phyloP scores from a whole-genome alignment of 2,329 filamentous ascomycete species.

The Fusarium multiceps region DNA sequence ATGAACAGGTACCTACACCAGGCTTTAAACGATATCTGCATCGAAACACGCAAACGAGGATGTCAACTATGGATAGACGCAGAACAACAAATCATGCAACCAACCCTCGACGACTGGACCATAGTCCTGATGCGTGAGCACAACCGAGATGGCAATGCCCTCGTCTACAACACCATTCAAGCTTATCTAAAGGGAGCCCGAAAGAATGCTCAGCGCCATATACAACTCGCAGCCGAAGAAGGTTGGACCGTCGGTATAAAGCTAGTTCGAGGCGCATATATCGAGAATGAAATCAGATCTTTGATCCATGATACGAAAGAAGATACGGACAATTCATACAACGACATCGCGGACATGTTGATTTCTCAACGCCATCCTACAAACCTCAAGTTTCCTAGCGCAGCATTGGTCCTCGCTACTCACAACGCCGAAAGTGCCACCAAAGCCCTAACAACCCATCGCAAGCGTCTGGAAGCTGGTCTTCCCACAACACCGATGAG shows the following conservation, averaged over 20 bases:
- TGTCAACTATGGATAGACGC: constrained; percentile 59
- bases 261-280: constrained; percentile 67
- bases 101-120: constrained; percentile 49
- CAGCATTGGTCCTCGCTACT: constrained; percentile 63
- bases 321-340: constrained; percentile 63
- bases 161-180: constrained; percentile 65
- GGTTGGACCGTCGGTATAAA: constrained; percentile 66
- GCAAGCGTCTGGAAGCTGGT: constrained; percentile 50
- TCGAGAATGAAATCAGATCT: constrained; percentile 59
- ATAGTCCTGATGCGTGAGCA: constrained; percentile 52
- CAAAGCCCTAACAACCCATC: constrained; percentile 57
- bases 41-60: constrained; percentile 49
- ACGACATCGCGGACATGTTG: constrained; percentile 59
- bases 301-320: constrained; percentile 64
- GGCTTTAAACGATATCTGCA: constrained; percentile 55
- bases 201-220: constrained; percentile 56
- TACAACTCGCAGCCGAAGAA: constrained; percentile 59
- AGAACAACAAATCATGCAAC: constrained; percentile 58
- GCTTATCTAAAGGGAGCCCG: constrained; percentile 64
- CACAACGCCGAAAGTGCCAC: constrained; percentile 60
- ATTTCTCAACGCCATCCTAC: constrained; percentile 51
- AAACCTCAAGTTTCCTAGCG: constrained; percentile 53
- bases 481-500: constrained; percentile 51
- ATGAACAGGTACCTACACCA: constrained; percentile 54
- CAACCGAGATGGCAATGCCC: constrained; percentile 50